A percentile compares a stretch with the other conserved stretches of the same genome.
Conservation (phyloP, 2,329 filamentous ascomycete species). For the Nannizziopsis barbatae region DNA sequence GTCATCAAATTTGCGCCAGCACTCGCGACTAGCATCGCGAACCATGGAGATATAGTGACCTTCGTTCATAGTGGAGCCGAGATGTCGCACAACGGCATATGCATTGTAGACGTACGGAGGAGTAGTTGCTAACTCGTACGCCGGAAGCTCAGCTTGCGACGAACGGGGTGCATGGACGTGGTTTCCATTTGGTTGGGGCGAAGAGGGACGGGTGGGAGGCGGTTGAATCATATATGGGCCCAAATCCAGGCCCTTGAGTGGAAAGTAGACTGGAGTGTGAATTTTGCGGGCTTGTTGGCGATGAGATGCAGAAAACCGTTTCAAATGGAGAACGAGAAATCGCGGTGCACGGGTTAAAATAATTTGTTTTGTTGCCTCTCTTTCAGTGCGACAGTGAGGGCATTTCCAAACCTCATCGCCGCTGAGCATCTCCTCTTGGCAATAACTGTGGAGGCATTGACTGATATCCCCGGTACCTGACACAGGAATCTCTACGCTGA, state of each 20-base stretch:
- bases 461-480: constrained; percentile 50
- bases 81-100: constrained; percentile 73
- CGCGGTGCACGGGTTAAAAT: constrained; percentile 69
- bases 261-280: constrained; percentile 62
- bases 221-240: constrained; percentile 47
- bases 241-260: constrained; percentile 58
- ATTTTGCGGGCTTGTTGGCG: constrained; percentile 54
- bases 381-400: constrained; percentile 58
- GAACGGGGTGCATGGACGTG: constrained; percentile 38
- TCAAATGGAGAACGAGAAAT: constrained; percentile 66
- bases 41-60: constrained; percentile 74
- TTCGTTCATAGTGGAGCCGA: constrained; percentile 53
- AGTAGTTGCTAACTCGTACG: constrained; percentile 25
- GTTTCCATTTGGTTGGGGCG: constrained; percentile 21
- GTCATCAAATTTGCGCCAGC: constrained; percentile 54
- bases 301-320: constrained; percentile 52
- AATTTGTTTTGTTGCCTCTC: constrained; percentile 57
- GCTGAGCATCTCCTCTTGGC: constrained; percentile 54
- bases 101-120: constrained; percentile 66
- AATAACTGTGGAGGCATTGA: constrained; percentile 60
- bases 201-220: constrained; percentile 21
- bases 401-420: constrained; percentile 62
- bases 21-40: constrained; percentile 46
- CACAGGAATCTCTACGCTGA: constrained; percentile 58
- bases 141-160: constrained; percentile 11